Evolutionary conservation across 2,329 filamentous ascomycete genomes (phyloP).

Genomic region (Epichloe uncinata): DNA sequence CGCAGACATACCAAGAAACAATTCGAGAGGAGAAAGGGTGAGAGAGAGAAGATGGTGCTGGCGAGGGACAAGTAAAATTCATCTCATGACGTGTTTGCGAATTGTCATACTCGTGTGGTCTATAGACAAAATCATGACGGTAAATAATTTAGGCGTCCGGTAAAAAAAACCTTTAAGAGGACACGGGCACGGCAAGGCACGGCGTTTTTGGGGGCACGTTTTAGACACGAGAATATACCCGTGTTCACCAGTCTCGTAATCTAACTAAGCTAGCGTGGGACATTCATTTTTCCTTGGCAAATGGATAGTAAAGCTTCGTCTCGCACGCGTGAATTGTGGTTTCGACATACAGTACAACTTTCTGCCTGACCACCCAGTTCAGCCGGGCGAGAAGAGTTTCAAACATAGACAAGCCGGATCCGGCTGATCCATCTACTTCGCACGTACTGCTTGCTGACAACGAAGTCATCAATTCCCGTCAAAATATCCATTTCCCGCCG

Average conservation of each 20-base stretch:
- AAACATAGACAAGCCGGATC: not conserved
- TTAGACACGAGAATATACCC: not conserved
- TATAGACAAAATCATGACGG: not conserved
- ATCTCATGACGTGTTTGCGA: not conserved
- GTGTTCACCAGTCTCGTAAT: no score
- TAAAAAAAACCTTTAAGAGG: no score
- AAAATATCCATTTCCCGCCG: not conserved
- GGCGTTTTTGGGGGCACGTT: slow-evolving; percentile 2
- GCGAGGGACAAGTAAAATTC: slow-evolving; percentile 41
- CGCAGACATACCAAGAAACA: slow-evolving; percentile 82
- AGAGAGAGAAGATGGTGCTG: slow-evolving; percentile 89
- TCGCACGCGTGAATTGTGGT: no score
- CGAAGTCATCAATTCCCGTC: not conserved
- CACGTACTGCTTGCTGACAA: not conserved
- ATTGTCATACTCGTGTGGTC: not conserved
- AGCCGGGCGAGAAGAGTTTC: no score
- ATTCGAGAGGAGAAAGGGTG: slow-evolving; percentile 55
- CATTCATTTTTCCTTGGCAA: no score
- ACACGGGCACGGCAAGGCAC: slow-evolving; percentile 1
- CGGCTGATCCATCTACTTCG: not conserved
- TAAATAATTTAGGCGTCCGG: slow-evolving; percentile 1
- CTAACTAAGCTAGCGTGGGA: no score
- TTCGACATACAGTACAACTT: no score
- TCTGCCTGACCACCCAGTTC: no score
- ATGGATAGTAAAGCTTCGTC: no score